Conservation (phyloP, 768 basidiomycete species). For the Chalciporus chontae region DNA sequence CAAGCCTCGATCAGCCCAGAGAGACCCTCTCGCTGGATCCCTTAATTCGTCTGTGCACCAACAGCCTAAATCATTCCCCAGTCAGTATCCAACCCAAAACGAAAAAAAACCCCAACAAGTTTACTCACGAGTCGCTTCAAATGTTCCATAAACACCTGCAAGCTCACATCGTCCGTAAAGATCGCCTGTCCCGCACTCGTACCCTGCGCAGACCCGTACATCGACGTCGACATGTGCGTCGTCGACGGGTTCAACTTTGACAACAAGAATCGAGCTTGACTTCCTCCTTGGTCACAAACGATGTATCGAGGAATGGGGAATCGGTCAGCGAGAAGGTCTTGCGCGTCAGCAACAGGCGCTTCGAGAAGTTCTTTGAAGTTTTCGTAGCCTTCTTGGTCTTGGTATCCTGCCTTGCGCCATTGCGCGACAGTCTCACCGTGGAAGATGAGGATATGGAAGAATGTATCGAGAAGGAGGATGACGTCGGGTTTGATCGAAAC, state of each 20-base stretch:
- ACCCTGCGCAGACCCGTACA: constrained; percentile 78
- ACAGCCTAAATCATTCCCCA: constrained; percentile 45
- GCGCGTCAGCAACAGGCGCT: constrained; percentile 83
- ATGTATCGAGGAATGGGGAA: constrained; percentile 98
- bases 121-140: constrained; percentile 83
- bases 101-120: background rate
- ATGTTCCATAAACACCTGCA: constrained; percentile 98
- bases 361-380: constrained; percentile 95
- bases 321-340: constrained; percentile 93
- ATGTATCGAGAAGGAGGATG: constrained; percentile 94
- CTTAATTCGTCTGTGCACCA: constrained; percentile 63
- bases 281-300: constrained; percentile 95
- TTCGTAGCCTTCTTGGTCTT: constrained; percentile 98
- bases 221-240: constrained; percentile 89
- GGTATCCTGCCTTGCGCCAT: constrained; percentile 98
- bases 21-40: background rate
- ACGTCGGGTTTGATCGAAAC: constrained; percentile 98
- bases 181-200: constrained; percentile 82
- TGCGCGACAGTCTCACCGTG: constrained; percentile 96
- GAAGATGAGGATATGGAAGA: constrained; percentile 99
- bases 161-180: constrained; percentile 97
- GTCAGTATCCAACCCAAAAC: background rate
- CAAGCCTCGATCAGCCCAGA: background rate
- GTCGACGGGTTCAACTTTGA: constrained; percentile 97
- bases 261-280: constrained; percentile 96